A percentile compares a stretch with the other conserved stretches of the same genome.
Evolutionary conservation across 495 filamentous ascomycete genomes (phyloP).

Genomic region (Corynascus novoguineensis): DNA sequence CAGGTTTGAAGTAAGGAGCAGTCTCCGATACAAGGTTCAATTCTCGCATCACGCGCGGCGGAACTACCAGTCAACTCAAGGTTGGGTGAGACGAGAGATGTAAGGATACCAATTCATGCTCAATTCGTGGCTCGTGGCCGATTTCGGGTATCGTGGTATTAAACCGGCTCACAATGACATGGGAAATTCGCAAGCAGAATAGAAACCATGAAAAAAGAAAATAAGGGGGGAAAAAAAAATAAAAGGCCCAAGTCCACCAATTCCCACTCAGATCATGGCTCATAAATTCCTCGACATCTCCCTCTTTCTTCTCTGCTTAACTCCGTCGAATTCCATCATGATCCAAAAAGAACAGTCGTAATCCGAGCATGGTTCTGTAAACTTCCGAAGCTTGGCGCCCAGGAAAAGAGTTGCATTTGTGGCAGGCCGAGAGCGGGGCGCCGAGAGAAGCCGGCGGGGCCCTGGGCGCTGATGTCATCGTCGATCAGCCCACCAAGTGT

Average conservation of each 20-base stretch:
- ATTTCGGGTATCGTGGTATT: conserved; percentile 14
- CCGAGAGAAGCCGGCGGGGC: too few relatives aligned
- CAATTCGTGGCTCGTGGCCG: conserved; percentile 1
- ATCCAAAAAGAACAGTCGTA: background rate
- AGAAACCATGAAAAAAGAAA: background rate
- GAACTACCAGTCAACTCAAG: too few relatives aligned
- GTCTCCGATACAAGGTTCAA: too few relatives aligned
- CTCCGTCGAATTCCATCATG: background rate
- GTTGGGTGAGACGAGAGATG: too few relatives aligned
- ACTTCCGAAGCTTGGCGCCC: background rate
- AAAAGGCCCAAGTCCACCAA: background rate
- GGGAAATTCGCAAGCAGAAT: background rate
- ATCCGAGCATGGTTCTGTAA: background rate
- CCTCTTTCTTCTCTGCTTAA: background rate
- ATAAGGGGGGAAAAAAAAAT: background rate
- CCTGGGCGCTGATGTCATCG: background rate
- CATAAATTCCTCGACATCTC: background rate
- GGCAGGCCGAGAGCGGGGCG: background rate
- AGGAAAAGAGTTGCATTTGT: background rate
- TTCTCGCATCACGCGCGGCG: too few relatives aligned
- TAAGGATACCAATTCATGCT: conserved; percentile 16
- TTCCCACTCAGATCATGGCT: background rate
- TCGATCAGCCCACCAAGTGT: background rate
- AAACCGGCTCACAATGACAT: background rate
- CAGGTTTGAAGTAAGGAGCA: too few relatives aligned